Base-by-base conservation (phyloP, 495 filamentous ascomycete species). In the Poronia punctata region DNA sequence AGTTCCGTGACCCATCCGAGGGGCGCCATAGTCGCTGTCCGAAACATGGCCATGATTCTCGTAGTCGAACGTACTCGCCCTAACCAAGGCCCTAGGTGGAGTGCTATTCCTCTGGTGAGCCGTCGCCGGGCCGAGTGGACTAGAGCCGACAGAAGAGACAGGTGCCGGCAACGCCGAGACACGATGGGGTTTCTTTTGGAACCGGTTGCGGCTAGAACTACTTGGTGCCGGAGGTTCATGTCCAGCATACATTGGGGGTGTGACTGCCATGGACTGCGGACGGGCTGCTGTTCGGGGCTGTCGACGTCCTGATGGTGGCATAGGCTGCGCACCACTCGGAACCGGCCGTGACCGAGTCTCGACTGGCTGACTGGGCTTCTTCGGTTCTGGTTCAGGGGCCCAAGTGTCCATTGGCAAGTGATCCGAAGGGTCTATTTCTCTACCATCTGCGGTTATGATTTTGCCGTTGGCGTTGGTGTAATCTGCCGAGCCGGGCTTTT, bases 371-470 rank as follows among this genome's bases (percentile, higher is more conserved):
- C 51, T 59, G 4, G 68, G 54, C 25, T 70, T 74, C 60, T 87
- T 92, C 17, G 72, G 70, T 51, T 96, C 90, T 1, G 90, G 90
- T 56, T 97, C 88, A 1, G 92, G 92, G 0, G 92, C 92, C 84
- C 88, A 97, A 3, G 81, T 86, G 25, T 89, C 83, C 31, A 86
- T 77, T 0, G 90, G 92, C 1, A 98, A 77, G 55, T 96, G 87
- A 59, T 98, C 92, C 2, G 84, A 89, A 1, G 87, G 90, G 56
- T 97, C 92, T 42, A 97, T 79, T 41, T 89, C 82, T 21, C 85
- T 75, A 10, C 92, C 93, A 59, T 92, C 81, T 40, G 84, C 79
- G 0, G 82, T 86, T 39, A 87, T 82, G 36, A 96, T 89, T 49
- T 80, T 79, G 15, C 68, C 72, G 14, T 62, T 64, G 1, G 61